phyloP scores from a whole-genome alignment of 208 protist species.

The Trypanosoma grayi region DNA sequence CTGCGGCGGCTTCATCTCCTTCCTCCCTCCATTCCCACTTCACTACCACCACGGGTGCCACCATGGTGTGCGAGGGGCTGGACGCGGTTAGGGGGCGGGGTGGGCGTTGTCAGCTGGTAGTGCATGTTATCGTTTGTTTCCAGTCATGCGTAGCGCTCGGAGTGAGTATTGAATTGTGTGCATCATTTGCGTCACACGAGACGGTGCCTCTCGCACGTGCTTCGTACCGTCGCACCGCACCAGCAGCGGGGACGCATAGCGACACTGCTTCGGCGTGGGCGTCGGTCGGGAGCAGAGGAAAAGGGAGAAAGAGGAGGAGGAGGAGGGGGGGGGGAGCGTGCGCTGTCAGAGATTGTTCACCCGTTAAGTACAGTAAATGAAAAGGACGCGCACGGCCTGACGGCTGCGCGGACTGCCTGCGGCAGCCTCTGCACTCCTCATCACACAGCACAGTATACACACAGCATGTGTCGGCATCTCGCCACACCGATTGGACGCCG shows the following conservation, averaged over 20 bases:
- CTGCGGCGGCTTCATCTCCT: not conserved
- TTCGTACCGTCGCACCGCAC: conserved; percentile 30
- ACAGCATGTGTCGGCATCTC: not conserved
- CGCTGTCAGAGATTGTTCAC: not conserved
- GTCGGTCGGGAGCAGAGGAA: not conserved
- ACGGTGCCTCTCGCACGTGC: conserved; percentile 21
- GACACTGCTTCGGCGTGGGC: conserved; percentile 19
- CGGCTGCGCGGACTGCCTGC: too few relatives aligned
- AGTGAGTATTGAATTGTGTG: conserved; percentile 29
- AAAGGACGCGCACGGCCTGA: too few relatives aligned
- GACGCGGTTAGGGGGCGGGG: not conserved
- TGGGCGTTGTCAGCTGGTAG: conserved; percentile 29
- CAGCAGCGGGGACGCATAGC: conserved; percentile 27
- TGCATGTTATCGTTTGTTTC: conserved; percentile 28
- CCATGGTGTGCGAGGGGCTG: not conserved
- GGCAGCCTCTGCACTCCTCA: too few relatives aligned
- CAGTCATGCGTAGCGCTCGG: conserved; percentile 20
- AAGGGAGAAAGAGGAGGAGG: too few relatives aligned
- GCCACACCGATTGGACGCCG: not conserved
- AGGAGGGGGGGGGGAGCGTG: not conserved
- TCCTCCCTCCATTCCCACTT: too few relatives aligned
- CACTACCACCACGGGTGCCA: too few relatives aligned
- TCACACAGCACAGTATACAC: too few relatives aligned
- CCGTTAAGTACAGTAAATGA: too few relatives aligned
- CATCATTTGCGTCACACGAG: conserved; percentile 2